Base-by-base conservation (phyloP, 495 filamentous ascomycete species). In the Sordaria brevicollis region DNA sequence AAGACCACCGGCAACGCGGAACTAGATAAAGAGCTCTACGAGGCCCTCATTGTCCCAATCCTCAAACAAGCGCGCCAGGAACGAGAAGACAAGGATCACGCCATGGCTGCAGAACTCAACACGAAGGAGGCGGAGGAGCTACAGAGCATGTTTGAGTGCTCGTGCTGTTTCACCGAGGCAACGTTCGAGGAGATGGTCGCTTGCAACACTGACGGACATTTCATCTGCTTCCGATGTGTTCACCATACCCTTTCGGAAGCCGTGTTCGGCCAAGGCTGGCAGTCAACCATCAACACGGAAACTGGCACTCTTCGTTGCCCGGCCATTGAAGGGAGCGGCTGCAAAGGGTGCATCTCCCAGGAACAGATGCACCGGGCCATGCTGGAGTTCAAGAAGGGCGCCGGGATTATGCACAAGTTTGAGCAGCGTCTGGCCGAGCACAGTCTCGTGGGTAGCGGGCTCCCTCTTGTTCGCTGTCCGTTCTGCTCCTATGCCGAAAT, bases 221-320 rank as follows among this genome's bases (percentile, higher is more conserved):
- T 93, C 76, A 86, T 97, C 70, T 99, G 95, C 82, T 92, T 92
- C 77, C 83, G 84, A 29, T 99, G 95, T 75, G 89, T 99, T 33
- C 88, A 89, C 67, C 87, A 89, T 68, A 89, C 92, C 43, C 85
- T 92, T 35, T 87, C 89, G 43, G 94, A 97, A 77, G 92, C 93
- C 8, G 77, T 99, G 0, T 99, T 94, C 79, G 95, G 95, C 0
- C 95, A 99, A 76, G 92, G 92, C 37, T 96, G 93, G 93, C 85
- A 86, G 68, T 87, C 89, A n/a, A 94, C 86, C 69, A 89, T 97
- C 67, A 84, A 95, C 71, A 77, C 86, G 65, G 85, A 88, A 67
- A 87, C 81, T 35, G 89, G 90, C 35, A 89, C 90, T 5, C 83
- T 99, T 43, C 86, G 89, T 65, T 99, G 95, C 77, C 83, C 95